Evolutionary conservation across 2,329 filamentous ascomycete species (phyloP).

Genomic region (Colletotrichum camelliae): DNA sequence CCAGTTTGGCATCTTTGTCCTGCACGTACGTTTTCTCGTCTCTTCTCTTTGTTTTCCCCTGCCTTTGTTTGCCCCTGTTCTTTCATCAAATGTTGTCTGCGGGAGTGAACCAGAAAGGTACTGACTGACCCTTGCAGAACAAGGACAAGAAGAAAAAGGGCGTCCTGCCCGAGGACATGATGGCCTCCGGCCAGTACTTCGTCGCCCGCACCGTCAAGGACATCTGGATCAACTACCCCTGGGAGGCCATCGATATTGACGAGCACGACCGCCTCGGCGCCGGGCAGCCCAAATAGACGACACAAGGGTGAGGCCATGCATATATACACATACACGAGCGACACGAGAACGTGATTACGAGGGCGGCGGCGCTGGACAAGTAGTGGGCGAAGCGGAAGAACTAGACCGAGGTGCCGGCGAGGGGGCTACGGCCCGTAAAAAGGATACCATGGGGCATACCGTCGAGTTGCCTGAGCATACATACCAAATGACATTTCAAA

Average conservation of each 20-base stretch:
- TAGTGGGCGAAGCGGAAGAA: not conserved
- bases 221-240: slow-evolving; percentile 98
- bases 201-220: slow-evolving; percentile 90
- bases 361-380: not conserved
- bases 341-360: not conserved
- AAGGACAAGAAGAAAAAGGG: slow-evolving; percentile 99
- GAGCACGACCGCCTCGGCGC: slow-evolving; percentile 81
- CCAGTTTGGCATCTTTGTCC: slow-evolving; percentile 91
- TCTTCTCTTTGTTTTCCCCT: not conserved
- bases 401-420: not conserved
- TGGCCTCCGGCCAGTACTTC: slow-evolving; percentile 74
- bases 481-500: slow-evolving; percentile 17
- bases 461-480: slow-evolving; percentile 15
- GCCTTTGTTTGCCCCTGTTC: not conserved
- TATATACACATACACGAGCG: not conserved
- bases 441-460: slow-evolving; percentile 16
- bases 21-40: slow-evolving; percentile 70
- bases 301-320: slow-evolving; percentile 20
- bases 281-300: slow-evolving; percentile 39
- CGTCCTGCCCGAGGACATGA: slow-evolving; percentile 77
- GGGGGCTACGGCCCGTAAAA: not conserved
- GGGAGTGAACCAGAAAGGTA: not conserved
- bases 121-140: slow-evolving; percentile 63
- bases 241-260: slow-evolving; percentile 94
- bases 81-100: no score